Conservation (phyloP, 1,284 basidiomycete species). For the Trichosporon sp. region DNA sequence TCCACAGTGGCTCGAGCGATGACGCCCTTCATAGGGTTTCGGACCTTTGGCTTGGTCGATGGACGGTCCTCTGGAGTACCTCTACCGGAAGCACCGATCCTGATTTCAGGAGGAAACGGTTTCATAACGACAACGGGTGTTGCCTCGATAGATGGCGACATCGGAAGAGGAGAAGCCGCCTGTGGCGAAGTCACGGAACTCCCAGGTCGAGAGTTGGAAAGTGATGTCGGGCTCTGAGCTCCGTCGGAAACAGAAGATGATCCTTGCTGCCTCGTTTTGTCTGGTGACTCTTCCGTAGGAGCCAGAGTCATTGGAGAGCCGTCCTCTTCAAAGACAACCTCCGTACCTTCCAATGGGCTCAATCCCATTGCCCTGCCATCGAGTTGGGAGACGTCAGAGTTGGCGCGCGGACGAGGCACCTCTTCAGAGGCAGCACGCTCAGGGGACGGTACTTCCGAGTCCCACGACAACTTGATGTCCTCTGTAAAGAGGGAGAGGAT, state of each 20-base stretch:
- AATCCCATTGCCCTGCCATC: constrained; percentile 37
- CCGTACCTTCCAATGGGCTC: background rate
- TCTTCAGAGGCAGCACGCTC: background rate
- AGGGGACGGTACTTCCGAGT: background rate
- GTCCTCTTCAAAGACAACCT: background rate
- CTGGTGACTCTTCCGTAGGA: background rate
- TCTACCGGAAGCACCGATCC: background rate
- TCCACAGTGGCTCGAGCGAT: constrained; percentile 90
- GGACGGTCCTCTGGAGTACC: constrained; percentile 17
- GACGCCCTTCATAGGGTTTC: constrained; percentile 52
- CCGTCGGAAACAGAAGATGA: background rate
- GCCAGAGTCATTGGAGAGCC: background rate
- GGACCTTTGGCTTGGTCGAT: constrained; percentile 6
- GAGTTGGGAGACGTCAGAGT: constrained; percentile 56
- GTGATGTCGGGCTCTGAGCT: background rate
- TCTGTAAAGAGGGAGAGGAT: constrained; percentile 96
- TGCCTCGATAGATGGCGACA: constrained; percentile 7
- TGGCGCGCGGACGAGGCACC: constrained; percentile 33
- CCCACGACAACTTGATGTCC: constrained; percentile 89
- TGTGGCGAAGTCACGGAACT: background rate
- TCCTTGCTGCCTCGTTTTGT: background rate
- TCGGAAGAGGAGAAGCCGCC: background rate
- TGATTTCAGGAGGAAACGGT: background rate
- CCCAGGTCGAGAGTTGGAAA: background rate
- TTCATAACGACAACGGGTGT: background rate